Percentiles rank a stretch among this genome's conserved stretches.
phyloP scores from a whole-genome alignment of 306 rosid species.

The Begonia masoniana region DNA sequence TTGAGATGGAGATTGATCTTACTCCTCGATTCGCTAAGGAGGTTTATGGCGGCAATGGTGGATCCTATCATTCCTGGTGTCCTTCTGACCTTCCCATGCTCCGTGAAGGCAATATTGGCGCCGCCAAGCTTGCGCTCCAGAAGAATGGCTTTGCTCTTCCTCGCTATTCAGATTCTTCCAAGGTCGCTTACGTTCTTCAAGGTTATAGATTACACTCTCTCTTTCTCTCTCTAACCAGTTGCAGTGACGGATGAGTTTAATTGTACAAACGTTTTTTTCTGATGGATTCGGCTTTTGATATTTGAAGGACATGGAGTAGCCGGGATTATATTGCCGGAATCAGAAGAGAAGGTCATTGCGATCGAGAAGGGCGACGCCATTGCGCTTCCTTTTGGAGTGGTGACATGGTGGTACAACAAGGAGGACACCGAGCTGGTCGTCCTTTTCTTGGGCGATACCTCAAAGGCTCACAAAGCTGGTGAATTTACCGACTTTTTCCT shows the following conservation, averaged over 20 bases:
- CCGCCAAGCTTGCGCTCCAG: slow-evolving; percentile 6
- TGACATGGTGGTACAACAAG: slow-evolving; percentile 71
- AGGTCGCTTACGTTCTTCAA: slow-evolving; percentile 7
- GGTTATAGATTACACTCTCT: neutral
- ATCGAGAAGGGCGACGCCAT: slow-evolving; percentile 68
- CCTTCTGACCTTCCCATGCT: slow-evolving; percentile 6
- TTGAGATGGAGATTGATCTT: slow-evolving; percentile 3
- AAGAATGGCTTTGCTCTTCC: slow-evolving; percentile 5
- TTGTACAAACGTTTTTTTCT: too few species aligned
- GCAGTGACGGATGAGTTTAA: too few species aligned
- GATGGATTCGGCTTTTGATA: too few species aligned
- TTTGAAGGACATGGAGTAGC: slow-evolving; percentile 37
- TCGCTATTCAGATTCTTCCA: too few species aligned
- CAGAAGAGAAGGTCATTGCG: slow-evolving; percentile 58
- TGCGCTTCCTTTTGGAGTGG: slow-evolving; percentile 78
- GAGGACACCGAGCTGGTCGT: slow-evolving; percentile 54
- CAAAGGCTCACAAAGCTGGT: slow-evolving; percentile 61
- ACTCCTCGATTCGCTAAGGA: neutral
- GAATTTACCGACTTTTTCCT: slow-evolving; percentile 58
- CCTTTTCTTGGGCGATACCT: too few species aligned
- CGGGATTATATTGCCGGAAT: slow-evolving; percentile 56
- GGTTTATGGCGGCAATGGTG: neutral
- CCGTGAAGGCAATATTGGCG: slow-evolving; percentile 1
- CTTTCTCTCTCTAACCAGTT: neutral
- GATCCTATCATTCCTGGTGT: slow-evolving; percentile 1